phyloP scores from a whole-genome alignment of 1,284 basidiomycete genomes.

The Leccinum discolor region DNA sequence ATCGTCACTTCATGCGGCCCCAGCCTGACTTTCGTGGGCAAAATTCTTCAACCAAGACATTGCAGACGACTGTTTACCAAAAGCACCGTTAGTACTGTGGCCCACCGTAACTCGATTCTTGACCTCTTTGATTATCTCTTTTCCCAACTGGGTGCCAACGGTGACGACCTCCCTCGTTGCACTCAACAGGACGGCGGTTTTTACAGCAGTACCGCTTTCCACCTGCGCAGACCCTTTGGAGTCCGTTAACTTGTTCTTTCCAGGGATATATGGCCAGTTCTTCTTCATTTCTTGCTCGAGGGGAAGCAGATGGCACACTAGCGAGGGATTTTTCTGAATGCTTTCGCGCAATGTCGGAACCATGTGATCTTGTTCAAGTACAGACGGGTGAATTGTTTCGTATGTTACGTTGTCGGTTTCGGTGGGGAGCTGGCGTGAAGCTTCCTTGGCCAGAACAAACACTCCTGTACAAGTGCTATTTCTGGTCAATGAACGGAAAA shows the following conservation, averaged over 20 bases:
- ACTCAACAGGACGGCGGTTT: slow-evolving; percentile 15
- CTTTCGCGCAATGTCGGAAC: slow-evolving; percentile 36
- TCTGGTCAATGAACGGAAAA: slow-evolving; percentile 5
- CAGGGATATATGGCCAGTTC: slow-evolving; percentile 43
- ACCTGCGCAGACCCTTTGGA: slow-evolving; percentile 11
- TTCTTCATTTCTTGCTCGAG: slow-evolving; percentile 53
- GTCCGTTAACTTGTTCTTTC: slow-evolving; percentile 13
- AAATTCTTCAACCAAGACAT: slow-evolving; percentile 26
- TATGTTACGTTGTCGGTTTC: slow-evolving; percentile 47
- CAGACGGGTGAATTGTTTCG: slow-evolving; percentile 64
- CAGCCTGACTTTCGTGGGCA: slow-evolving; percentile 25
- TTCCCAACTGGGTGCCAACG: slow-evolving; percentile 17
- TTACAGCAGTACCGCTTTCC: slow-evolving; percentile 1
- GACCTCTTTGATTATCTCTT: slow-evolving; percentile 25
- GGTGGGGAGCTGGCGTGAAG: slow-evolving; percentile 52
- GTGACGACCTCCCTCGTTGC: slow-evolving; percentile 15
- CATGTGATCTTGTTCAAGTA: slow-evolving; percentile 44
- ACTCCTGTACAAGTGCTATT: slow-evolving; percentile 54
- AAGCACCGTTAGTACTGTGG: slow-evolving; percentile 10
- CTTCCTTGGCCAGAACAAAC: slow-evolving; percentile 44
- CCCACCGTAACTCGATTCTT: slow-evolving; percentile 9
- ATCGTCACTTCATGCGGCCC: slow-evolving; percentile 6
- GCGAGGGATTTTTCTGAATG: slow-evolving; percentile 42
- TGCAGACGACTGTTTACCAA: slow-evolving; percentile 18
- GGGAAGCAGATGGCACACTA: slow-evolving; percentile 47